Conservation (phyloP, 2,329 filamentous ascomycete genomes). For the Colletotrichum karsti region DNA sequence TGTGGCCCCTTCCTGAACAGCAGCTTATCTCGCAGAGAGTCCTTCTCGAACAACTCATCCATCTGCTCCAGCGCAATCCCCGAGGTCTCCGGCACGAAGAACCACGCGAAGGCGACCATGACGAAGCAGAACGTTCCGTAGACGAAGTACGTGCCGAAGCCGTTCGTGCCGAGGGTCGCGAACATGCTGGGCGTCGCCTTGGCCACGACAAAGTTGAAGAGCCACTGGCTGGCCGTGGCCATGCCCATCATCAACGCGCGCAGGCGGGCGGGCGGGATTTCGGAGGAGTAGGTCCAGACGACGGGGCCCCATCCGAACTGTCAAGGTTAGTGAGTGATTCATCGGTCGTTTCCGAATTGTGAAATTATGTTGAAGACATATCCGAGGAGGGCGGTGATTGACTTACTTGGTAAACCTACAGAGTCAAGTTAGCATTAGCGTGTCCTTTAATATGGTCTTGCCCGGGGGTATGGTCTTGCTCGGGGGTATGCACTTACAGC, state of each 20-base stretch:
- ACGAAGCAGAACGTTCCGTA: constrained; percentile 65
- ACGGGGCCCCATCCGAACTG: constrained; percentile 66
- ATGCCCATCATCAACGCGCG: constrained; percentile 68
- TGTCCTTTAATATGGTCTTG: too few relatives aligned
- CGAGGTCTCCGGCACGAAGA: constrained; percentile 61
- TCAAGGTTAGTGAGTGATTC: background rate
- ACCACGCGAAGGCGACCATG: constrained; percentile 59
- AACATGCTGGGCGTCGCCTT: constrained; percentile 69
- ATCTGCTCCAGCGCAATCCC: constrained; percentile 35
- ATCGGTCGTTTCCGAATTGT: too few relatives aligned
- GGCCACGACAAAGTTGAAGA: constrained; percentile 72
- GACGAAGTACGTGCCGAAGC: constrained; percentile 62
- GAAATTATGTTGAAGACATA: too few relatives aligned
- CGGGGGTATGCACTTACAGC: background rate
- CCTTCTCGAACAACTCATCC: constrained; percentile 37
- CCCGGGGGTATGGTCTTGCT: too few relatives aligned
- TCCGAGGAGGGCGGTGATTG: too few relatives aligned
- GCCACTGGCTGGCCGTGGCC: constrained; percentile 69
- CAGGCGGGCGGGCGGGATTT: constrained; percentile 68
- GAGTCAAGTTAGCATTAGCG: background rate
- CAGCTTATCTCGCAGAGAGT: constrained; percentile 4
- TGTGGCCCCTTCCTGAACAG: background rate
- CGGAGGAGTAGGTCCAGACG: constrained; percentile 58
- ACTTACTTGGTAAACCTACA: background rate
- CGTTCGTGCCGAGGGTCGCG: constrained; percentile 38